Evolutionary conservation across 148 eudicot species (phyloP).

Genomic region (Rhododendron vialii): DNA sequence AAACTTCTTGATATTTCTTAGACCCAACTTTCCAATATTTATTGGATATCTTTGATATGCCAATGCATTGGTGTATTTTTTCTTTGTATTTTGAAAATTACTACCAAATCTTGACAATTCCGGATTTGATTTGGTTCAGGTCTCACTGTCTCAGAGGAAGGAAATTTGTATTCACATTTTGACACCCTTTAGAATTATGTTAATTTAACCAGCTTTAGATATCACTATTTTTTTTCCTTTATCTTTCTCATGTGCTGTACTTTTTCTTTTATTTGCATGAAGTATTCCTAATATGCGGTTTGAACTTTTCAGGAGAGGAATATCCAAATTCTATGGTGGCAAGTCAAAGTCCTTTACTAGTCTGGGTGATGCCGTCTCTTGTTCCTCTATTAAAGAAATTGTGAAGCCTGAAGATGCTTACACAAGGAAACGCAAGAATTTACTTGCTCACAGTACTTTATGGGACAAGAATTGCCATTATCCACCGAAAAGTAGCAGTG

Average conservation of each 20-base stretch:
- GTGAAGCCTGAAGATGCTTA: slow-evolving; percentile 57
- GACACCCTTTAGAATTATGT: not conserved
- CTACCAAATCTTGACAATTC: not conserved
- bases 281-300: not conserved
- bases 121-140: not conserved
- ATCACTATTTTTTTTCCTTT: not conserved
- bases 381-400: slow-evolving; percentile 48
- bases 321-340: slow-evolving; percentile 55
- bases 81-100: not conserved
- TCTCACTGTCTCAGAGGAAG: not conserved
- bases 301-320: slow-evolving; percentile 44
- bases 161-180: not conserved
- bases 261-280: not conserved
- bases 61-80: not conserved
- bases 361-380: slow-evolving; percentile 43
- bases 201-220: not conserved
- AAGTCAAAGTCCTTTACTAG: slow-evolving; percentile 73
- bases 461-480: slow-evolving; percentile 26
- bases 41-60: not conserved
- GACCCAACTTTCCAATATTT: not conserved
- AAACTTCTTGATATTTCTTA: not conserved
- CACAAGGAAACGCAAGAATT: slow-evolving; percentile 53
- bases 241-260: not conserved
- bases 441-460: slow-evolving; percentile 37
- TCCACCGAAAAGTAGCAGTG: slow-evolving; percentile 10